A percentile compares a stretch with the other conserved stretches of the same genome.
phyloP scores from a whole-genome alignment of 108 stramenopile species.

The Schizochytrium sp. region DNA sequence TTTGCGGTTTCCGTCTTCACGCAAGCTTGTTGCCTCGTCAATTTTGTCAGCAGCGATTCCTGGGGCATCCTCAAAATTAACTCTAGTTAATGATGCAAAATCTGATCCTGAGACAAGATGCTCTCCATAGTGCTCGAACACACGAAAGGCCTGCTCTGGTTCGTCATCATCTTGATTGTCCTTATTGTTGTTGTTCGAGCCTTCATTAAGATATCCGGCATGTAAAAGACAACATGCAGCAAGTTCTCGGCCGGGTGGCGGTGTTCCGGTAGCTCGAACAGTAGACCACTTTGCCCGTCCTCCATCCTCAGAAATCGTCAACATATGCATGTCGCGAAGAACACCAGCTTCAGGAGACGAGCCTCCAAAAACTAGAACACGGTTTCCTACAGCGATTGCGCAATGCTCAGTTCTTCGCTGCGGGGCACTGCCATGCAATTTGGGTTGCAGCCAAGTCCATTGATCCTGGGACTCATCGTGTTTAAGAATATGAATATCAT shows the following conservation, averaged over 20 bases:
- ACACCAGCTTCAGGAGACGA: slow-evolving; percentile 21
- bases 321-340: slow-evolving; percentile 40
- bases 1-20: slow-evolving; percentile 9
- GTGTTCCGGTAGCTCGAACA: neutral
- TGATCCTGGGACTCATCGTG: neutral
- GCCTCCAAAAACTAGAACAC: slow-evolving; percentile 9
- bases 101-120: neutral
- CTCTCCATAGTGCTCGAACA: slow-evolving; percentile 9
- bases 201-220: too few relatives aligned
- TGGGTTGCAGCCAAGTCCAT: neutral
- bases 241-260: neutral
- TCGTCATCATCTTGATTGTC: neutral
- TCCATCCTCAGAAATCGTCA: neutral
- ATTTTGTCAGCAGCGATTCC: neutral
- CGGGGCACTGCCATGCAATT: neutral
- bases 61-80: neutral
- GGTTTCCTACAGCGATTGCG: neutral
- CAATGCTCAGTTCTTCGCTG: neutral
- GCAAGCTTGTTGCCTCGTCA: neutral
- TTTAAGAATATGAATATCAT: slow-evolving; percentile 31
- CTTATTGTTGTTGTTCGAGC: neutral
- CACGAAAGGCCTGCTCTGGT: neutral
- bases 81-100: too few relatives aligned
- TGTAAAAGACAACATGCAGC: neutral
- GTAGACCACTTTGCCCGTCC: neutral